phyloP scores from a whole-genome alignment of 352 stramenopile genomes.

The Phytophthora fragariaefolia region DNA sequence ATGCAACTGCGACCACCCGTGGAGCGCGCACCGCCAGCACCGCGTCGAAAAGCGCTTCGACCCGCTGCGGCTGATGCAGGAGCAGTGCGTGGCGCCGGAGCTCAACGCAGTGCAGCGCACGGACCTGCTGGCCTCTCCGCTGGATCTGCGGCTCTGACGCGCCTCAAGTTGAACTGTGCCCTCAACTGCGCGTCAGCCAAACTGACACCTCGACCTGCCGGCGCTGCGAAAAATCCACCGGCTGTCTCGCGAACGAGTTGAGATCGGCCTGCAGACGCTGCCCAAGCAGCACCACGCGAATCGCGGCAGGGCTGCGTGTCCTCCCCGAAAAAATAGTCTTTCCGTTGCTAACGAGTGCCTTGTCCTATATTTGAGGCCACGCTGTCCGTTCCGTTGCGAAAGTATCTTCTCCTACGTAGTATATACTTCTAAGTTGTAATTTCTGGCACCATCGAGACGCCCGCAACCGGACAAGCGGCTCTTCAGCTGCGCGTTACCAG shows the following conservation, averaged over 20 bases:
- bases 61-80: slow-evolving; percentile 50
- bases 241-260: slow-evolving; percentile 11
- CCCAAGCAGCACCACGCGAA: not conserved
- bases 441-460: not conserved
- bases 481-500: not conserved
- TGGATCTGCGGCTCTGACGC: slow-evolving; percentile 42
- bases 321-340: slow-evolving; percentile 7
- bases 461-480: not conserved
- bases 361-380: slow-evolving; percentile 10
- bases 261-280: not conserved
- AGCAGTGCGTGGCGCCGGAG: slow-evolving; percentile 51
- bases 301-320: not conserved
- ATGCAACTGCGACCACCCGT: slow-evolving; percentile 85
- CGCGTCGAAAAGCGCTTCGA: slow-evolving; percentile 61
- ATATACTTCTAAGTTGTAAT: no score
- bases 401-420: no score
- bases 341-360: slow-evolving; percentile 19
- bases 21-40: slow-evolving; percentile 56
- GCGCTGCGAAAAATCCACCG: slow-evolving; percentile 37
- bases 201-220: slow-evolving; percentile 15
- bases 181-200: slow-evolving; percentile 20
- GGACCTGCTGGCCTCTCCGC: slow-evolving; percentile 56
- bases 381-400: slow-evolving; percentile 17
- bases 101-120: slow-evolving; percentile 64
- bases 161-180: no score